phyloP scores from a whole-genome alignment of 768 basidiomycete species.

The Mycena maculata region DNA sequence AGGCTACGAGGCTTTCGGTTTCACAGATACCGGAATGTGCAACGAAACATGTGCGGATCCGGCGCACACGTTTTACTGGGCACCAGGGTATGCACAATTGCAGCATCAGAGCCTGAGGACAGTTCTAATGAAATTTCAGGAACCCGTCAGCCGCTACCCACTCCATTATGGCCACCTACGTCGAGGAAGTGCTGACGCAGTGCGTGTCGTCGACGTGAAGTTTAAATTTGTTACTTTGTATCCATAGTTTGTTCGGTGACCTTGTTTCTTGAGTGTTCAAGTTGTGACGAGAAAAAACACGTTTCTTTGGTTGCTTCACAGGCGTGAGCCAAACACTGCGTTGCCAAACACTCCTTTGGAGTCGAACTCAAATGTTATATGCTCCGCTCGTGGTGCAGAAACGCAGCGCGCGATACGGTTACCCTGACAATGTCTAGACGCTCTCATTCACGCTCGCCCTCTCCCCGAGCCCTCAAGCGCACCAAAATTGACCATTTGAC shows the following conservation, averaged over 20 bases:
- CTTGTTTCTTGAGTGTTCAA: not conserved
- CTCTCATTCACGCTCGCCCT: conserved; percentile 59
- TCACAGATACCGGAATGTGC: conserved; percentile 42
- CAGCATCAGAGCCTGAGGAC: too few species aligned
- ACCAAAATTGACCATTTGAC: conserved; percentile 70
- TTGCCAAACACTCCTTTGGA: not conserved
- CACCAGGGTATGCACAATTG: conserved; percentile 44
- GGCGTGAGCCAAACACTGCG: too few species aligned
- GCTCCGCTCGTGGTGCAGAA: not conserved
- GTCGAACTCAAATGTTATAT: conserved; percentile 12
- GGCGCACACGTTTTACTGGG: conserved; percentile 56
- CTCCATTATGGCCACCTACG: conserved; percentile 27
- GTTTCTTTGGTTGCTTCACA: too few species aligned
- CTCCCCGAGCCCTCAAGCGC: conserved; percentile 64
- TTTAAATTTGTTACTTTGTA: not conserved
- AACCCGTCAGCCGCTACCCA: conserved; percentile 28
- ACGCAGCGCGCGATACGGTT: not conserved
- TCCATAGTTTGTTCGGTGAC: not conserved
- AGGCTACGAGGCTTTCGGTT: conserved; percentile 54
- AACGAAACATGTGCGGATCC: conserved; percentile 43
- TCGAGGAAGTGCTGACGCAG: conserved; percentile 22
- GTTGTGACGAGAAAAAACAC: too few species aligned
- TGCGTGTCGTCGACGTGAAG: conserved; percentile 23
- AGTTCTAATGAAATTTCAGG: conserved; percentile 7
- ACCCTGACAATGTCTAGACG: conserved; percentile 61